phyloP scores from a whole-genome alignment of 2,329 filamentous ascomycete species.

The Aspergillus glaucus region DNA sequence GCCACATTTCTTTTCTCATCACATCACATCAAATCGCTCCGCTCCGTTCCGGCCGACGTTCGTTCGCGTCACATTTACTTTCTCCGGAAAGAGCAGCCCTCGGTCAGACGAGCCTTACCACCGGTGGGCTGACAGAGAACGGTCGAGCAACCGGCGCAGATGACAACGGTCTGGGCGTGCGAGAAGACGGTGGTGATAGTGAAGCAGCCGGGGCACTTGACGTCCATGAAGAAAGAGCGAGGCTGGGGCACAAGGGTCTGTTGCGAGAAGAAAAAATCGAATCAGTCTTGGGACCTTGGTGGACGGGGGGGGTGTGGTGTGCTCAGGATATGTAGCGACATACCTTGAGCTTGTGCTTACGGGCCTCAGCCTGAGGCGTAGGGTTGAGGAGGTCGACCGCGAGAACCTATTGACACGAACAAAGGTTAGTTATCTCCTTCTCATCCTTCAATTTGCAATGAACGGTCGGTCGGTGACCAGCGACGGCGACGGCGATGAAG shows the following conservation, averaged over 20 bases:
- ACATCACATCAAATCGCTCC: constrained; percentile 12
- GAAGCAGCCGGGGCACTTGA: constrained; percentile 99
- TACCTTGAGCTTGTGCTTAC: constrained; percentile 99
- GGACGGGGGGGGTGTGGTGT: constrained; percentile 9
- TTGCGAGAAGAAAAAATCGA: not conserved
- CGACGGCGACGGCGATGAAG: constrained; percentile 10
- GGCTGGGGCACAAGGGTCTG: constrained; percentile 91
- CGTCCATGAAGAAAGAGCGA: constrained; percentile 99
- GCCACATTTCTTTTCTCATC: constrained; percentile 33
- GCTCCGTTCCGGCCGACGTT: not conserved
- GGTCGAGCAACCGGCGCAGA: constrained; percentile 99
- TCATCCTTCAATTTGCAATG: constrained; percentile 5
- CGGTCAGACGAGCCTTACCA: constrained; percentile 97
- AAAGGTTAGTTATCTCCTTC: constrained; percentile 15
- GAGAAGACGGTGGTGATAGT: constrained; percentile 99
- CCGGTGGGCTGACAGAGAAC: constrained; percentile 99
- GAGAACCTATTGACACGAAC: constrained; percentile 67
- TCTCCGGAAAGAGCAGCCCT: constrained; percentile 99
- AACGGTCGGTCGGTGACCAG: constrained; percentile 6
- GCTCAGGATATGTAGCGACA: constrained; percentile 20
- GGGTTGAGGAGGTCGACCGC: constrained; percentile 99
- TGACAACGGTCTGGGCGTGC: constrained; percentile 99
- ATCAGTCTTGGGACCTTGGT: constrained; percentile 4
- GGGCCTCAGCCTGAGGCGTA: constrained; percentile 91
- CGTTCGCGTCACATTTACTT: constrained; percentile 63